phyloP scores from a whole-genome alignment of 208 protist species.

The Spongospora subterranea region DNA sequence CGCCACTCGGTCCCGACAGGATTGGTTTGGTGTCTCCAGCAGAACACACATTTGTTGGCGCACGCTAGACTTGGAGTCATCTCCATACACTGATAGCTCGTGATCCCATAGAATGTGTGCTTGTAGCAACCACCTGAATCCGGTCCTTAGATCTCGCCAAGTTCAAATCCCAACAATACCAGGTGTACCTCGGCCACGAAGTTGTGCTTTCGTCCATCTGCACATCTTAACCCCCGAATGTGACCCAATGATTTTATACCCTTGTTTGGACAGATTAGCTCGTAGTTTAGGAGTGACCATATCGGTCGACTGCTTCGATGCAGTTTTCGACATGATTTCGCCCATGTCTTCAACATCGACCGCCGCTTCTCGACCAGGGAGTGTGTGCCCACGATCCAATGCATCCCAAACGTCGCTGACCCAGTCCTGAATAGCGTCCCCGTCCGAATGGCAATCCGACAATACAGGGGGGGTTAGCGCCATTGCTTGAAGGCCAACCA shows the following conservation, averaged over 20 bases:
- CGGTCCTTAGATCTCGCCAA: neutral
- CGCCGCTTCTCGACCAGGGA: conserved; percentile 1
- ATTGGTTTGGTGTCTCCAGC: conserved; percentile 71
- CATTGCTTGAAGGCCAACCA: conserved; percentile 26
- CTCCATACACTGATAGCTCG: conserved; percentile 90
- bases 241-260: conserved; percentile 84
- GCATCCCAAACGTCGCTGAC: neutral
- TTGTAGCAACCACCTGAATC: conserved; percentile 90
- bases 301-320: conserved; percentile 64
- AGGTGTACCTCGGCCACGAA: conserved; percentile 83
- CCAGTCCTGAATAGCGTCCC: neutral
- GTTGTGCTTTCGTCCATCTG: conserved; percentile 94
- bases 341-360: conserved; percentile 64
- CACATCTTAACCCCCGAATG: conserved; percentile 95
- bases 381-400: conserved; percentile 20
- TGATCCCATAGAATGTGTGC: conserved; percentile 96
- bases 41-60: conserved; percentile 73
- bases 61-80: conserved; percentile 90
- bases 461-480: neutral
- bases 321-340: neutral
- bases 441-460: neutral
- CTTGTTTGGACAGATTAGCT: conserved; percentile 89
- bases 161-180: neutral
- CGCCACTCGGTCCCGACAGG: conserved; percentile 68
- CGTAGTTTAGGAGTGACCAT: conserved; percentile 86